Evolutionary conservation across 2,329 filamentous ascomycete genomes (phyloP), one percentile per base, ranked within the genome.

Genomic region (Gyromitra esculenta): DNA sequence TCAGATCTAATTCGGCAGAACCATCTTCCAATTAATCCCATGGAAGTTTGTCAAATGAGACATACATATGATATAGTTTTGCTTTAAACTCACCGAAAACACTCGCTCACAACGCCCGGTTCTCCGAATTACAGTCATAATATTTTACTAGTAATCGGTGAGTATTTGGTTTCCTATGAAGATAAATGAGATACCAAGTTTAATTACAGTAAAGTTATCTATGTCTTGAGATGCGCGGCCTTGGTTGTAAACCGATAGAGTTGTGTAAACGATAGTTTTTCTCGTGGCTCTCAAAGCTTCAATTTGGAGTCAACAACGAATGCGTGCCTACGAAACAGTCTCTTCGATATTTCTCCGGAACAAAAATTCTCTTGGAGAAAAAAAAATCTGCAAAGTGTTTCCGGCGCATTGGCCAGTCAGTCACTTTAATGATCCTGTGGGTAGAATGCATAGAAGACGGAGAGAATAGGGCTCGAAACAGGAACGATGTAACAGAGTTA

Each of bases 381-480:
- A 50, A 35, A 31, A 63, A 52, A 21, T 18, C 7, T n/a, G 31
- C 35, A 13, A 4, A 41, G 11, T 56, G 7, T 43, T 54, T 9
- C 7, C 13, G 39, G 13, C 21, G 35, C 35, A 71, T 63, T 31
- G 15, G 11, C 37, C 15, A 39, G 35, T 43, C 15, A 21, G 18
- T n/a, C 18, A 31, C 31, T 57, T 54, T 41, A 48, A 7, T 59
- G n/a, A 9, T 41, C n/a, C 35, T 2, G 35, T 63, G 13, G 35
- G 35, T 31, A 35, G 15, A 31, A 18, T 52, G 45, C 35, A 13
- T 31, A 18, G 59, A 31, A 37, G 15, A 35, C 25, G 37, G 8
- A 56, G 63, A 25, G 21, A 41, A 39, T 3, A 37, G 18, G 21
- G 18, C 60, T 60, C 41, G 54, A 69, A 69, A 60, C 52, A 31